Evolutionary conservation across 2,329 filamentous ascomycete species (phyloP).

Genomic region (Venturia aucupariae): DNA sequence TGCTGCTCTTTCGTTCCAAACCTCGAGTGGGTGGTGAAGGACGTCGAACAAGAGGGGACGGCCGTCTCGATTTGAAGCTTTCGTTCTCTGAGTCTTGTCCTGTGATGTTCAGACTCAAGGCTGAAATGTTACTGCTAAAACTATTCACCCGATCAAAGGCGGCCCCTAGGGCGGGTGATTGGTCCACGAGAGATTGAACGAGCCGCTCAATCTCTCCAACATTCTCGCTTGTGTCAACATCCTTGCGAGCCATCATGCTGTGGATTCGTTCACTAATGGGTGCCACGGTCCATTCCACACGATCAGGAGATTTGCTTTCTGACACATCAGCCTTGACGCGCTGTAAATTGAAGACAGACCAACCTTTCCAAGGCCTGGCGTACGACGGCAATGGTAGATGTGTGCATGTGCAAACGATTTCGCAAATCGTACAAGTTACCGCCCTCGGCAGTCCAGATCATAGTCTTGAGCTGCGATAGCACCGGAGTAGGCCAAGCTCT

Average conservation of each 20-base stretch:
- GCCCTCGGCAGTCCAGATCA: constrained; percentile 38
- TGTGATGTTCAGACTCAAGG: background rate
- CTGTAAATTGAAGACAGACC: background rate
- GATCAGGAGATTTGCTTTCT: constrained; percentile 27
- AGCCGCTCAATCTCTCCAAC: constrained; percentile 25
- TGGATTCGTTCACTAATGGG: constrained; percentile 27
- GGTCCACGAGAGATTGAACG: constrained; percentile 4
- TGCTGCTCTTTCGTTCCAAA: background rate
- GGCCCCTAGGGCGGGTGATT: constrained; percentile 20
- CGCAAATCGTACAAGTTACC: constrained; percentile 32
- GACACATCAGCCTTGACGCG: background rate
- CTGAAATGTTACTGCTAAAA: constrained; percentile 9
- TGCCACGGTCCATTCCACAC: constrained; percentile 23
- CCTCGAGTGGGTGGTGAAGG: background rate
- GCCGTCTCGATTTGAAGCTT: background rate
- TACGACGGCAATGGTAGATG: constrained; percentile 30
- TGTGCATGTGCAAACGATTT: constrained; percentile 35
- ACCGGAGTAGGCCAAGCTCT: constrained; percentile 36
- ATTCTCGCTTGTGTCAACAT: constrained; percentile 19
- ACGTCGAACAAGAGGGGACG: background rate
- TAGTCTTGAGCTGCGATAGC: constrained; percentile 32
- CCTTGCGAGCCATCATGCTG: constrained; percentile 19
- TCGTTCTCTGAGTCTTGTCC: background rate
- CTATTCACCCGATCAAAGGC: constrained; percentile 20
- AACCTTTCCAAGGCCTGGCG: constrained; percentile 35